These are phyloP conservation scores for Exophiala sp. DNA, from an alignment of 2,329 filamentous ascomycete species.

Conservation along the genomic window DNA sequence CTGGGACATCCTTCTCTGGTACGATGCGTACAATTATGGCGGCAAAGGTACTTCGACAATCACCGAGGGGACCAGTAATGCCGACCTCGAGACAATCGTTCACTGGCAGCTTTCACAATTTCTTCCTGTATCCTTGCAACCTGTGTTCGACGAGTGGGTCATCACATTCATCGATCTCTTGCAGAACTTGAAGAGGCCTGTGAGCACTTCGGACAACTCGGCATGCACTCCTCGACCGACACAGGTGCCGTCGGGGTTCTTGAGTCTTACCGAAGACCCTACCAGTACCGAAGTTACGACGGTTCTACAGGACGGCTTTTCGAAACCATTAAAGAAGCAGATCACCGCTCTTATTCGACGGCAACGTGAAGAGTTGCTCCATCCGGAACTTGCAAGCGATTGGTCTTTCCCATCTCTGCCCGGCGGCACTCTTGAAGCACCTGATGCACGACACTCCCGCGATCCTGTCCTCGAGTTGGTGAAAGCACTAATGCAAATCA, in stretches of 20 bases:
- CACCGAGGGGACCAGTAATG: constrained; percentile 61
- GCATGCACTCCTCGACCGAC: constrained; percentile 50
- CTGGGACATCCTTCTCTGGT: constrained; percentile 99
- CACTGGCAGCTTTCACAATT: constrained; percentile 96
- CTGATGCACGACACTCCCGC: constrained; percentile 35
- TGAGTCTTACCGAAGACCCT: constrained; percentile 52
- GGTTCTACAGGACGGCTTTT: constrained; percentile 74
- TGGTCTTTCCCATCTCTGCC: constrained; percentile 71
- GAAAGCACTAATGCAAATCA: constrained; percentile 86
- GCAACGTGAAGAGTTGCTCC: constrained; percentile 81
- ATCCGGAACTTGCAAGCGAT: constrained; percentile 79
- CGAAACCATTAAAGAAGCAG: constrained; percentile 84
- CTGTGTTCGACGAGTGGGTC: constrained; percentile 84
- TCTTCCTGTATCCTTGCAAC: constrained; percentile 71
- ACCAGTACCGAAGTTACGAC: constrained; percentile 54
- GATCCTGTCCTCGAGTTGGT: constrained; percentile 86
- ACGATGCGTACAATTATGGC: constrained; percentile 98
- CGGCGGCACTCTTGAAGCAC: constrained; percentile 36
- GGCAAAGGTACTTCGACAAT: constrained; percentile 86
- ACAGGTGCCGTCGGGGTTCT: constrained; percentile 50
- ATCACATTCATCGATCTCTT: constrained; percentile 93
- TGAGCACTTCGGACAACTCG: constrained; percentile 54
- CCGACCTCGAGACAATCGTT: constrained; percentile 86
- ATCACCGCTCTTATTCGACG: constrained; percentile 74
- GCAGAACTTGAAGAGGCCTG: constrained; percentile 73